Base-by-base conservation (phyloP, 2,329 filamentous ascomycete species). In the Immersiporthe knoxdaviesiana region DNA sequence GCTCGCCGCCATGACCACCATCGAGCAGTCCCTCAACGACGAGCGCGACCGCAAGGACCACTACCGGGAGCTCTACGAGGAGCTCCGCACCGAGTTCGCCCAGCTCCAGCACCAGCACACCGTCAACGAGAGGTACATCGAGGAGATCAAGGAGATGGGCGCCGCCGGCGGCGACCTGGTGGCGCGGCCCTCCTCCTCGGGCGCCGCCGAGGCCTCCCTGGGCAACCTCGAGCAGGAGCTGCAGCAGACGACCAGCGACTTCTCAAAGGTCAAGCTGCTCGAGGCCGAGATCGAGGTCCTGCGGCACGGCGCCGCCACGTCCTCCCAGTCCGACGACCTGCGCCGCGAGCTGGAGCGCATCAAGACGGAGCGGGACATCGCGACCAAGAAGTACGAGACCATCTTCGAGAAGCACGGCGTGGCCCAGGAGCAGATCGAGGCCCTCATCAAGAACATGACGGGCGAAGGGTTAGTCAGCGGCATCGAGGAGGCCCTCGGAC, bases 221-320 rank as follows among this genome's bases (percentile, higher is more conserved):
- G 44, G 61, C 54, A 87, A 80, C 70, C 83, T 91, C 11, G 88
- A 89, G 76, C 85, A 90, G 70, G 88, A 91, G 76, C 81, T 91
- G 5, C 84, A 87, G 65, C 82, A 81, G 68, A 83, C 84, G 32
- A 76, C 76, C 54, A 80, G 81, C 32, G 69, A 71, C 44, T 41
- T 68, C 35, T 71, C 69, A n/a, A 71, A 67, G 64, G 67, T 71
- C 35, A 71, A 69, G 39, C 84, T 88, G 44, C 79, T 91, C 62
- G 87, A 86, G 75, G 85, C 88, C 7, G 89, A 91, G 77, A 90
- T 89, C 73, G 83, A 85, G 47, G 77, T 90, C 10, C 79, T 90
- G 16, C 84, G 85, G 70, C 85, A 82, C 71, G 67, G 69, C 56
- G 69, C 67, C 21, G 67, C 69, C 52, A 30, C 64, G 47, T 56